These are phyloP conservation scores for Hyaloperonospora arabidopsidis DNA, from an alignment of 352 stramenopile genomes.

Conservation along the genomic window DNA sequence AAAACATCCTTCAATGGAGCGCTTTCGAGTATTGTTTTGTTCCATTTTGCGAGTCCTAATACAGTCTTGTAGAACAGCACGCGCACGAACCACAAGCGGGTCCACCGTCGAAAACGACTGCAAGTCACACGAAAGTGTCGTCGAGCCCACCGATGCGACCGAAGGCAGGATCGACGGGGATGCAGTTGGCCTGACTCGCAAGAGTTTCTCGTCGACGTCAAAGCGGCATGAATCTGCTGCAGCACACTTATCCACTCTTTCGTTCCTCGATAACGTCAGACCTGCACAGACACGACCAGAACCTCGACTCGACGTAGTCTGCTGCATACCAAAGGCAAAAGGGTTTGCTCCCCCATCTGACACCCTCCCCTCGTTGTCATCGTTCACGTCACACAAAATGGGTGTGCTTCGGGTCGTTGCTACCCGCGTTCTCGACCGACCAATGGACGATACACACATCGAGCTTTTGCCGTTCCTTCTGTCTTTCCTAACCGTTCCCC, in stretches of 20 bases:
- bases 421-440: conserved; percentile 8
- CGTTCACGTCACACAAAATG: conserved; percentile 20
- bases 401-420: conserved; percentile 5
- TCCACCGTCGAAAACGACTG: conserved; percentile 37
- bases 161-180: conserved; percentile 26
- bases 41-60: conserved; percentile 53
- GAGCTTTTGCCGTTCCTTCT: conserved; percentile 32
- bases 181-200: conserved; percentile 12
- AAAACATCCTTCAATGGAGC: conserved; percentile 49
- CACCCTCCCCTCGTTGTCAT: conserved; percentile 24
- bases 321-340: conserved; percentile 17
- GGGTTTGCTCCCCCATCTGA: conserved; percentile 9
- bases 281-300: conserved; percentile 3
- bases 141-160: conserved; percentile 34
- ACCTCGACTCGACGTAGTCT: conserved; percentile 13
- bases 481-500: conserved; percentile 28
- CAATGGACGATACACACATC: conserved; percentile 6
- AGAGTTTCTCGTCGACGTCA: conserved; percentile 15
- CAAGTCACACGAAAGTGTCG: conserved; percentile 35
- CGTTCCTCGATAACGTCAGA: conserved; percentile 7
- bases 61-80: conserved; percentile 64
- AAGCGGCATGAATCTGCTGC: conserved; percentile 11
- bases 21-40: conserved; percentile 51
- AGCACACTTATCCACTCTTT: conserved; percentile 5
- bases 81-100: conserved; percentile 50